Evolutionary conservation across 2,329 filamentous ascomycete genomes (phyloP).

Genomic region (Stemphylium beticola): DNA sequence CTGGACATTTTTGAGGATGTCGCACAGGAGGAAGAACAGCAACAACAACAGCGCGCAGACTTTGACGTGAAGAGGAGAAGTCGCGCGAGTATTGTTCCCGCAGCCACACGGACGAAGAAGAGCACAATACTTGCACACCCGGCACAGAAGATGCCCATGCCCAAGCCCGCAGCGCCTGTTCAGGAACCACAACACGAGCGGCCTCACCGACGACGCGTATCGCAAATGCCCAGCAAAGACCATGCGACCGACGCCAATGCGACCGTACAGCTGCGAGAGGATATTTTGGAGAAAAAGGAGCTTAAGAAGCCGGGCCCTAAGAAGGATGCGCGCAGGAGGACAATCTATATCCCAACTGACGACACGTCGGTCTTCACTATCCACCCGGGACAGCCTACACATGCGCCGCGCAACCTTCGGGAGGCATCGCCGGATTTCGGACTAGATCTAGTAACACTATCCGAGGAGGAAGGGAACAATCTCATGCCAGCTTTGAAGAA

Average conservation of each 20-base stretch:
- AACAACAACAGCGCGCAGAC: constrained; percentile 28
- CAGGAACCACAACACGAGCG: constrained; percentile 31
- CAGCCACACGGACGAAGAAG: constrained; percentile 30
- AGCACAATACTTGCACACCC: constrained; percentile 46
- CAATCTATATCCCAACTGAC: constrained; percentile 59
- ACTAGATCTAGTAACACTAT: constrained; percentile 47
- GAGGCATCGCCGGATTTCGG: constrained; percentile 47
- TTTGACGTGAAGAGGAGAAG: constrained; percentile 34
- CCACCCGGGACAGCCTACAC: constrained; percentile 53
- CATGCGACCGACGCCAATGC: constrained; percentile 33
- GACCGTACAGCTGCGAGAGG: constrained; percentile 40
- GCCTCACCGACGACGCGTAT: constrained; percentile 46
- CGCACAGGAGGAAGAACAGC: constrained; percentile 40
- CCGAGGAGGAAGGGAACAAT: constrained; percentile 46
- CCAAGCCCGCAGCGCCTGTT: constrained; percentile 26
- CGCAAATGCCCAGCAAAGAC: constrained; percentile 40
- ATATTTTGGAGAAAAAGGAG: constrained; percentile 39
- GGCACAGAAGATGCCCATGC: constrained; percentile 44
- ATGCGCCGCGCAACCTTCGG: constrained; percentile 33
- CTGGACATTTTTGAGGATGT: constrained; percentile 50
- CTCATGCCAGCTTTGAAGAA: constrained; percentile 41
- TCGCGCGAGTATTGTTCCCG: constrained; percentile 35
- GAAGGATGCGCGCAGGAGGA: constrained; percentile 55
- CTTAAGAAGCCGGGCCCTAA: constrained; percentile 37
- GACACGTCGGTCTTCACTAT: constrained; percentile 60